Base-by-base conservation (phyloP, 2,329 filamentous ascomycete genomes). In the Samsoniella hepiali region DNA sequence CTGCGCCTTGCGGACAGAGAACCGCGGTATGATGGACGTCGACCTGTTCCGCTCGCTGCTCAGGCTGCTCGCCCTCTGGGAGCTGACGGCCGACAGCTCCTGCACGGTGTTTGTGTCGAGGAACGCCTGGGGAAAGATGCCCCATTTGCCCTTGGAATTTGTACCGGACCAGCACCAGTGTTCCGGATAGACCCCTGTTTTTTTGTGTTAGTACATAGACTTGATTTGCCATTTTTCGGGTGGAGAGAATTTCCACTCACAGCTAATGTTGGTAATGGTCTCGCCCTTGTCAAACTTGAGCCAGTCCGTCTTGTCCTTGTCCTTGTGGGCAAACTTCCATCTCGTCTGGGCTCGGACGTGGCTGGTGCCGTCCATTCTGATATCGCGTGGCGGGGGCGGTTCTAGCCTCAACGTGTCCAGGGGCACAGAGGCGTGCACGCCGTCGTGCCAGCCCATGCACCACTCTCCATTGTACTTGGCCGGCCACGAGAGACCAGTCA, bases 231-330 rank as follows among this genome's bases (percentile, higher is more conserved):
- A 22, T 22, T 22, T 22, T 22, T 22, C 22, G 22, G 22, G 22
- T 22, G 22, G 22, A 22, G 8, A 9, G 15, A 4, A 9, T 1
- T 9, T 36, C 38, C 40, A 78, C 81, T 77, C 70, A 82, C 82
- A 84, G 59, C 75, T 76, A 31, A 85, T 91, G 74, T 88, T 91
- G 67, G 81, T 86, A 17, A 90, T 88, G 3, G 81, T 78, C 66
- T 91, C 88, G 27, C 85, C 85, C 70, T 88, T 88, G 36, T 88
- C 86, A 69, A 91, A 84, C 66, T 76, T 79, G n/a, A 86, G 74
- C 84, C 84, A 86, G 11, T 78, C 72, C 34, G 77, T 77, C 29
- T 70, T 71, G 13, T 70, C 67, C 61, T 68, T 70, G 10, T 78
- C 76, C 57, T 77, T 77, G 29, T 76, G 77, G 56, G 76, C 74